These are phyloP conservation scores for Thelephora ganbajun DNA, from an alignment of 768 basidiomycete genomes.

Conservation along the genomic window DNA sequence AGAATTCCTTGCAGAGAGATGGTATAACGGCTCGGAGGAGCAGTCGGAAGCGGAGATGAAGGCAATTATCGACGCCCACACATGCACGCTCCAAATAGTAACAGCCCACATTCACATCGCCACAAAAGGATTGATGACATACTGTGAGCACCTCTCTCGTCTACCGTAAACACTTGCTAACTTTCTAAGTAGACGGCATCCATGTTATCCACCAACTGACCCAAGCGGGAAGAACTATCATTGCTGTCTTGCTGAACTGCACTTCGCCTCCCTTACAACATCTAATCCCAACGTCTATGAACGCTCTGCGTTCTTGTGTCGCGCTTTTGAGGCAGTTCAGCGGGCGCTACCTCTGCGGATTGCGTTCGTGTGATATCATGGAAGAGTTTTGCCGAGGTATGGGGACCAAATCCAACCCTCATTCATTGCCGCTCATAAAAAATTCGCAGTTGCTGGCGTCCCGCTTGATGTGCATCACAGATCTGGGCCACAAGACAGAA, in stretches of 20 bases:
- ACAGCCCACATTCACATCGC: constrained; percentile 75
- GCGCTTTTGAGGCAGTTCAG: constrained; percentile 81
- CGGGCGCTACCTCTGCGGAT: constrained; percentile 83
- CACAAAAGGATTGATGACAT: constrained; percentile 85
- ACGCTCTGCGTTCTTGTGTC: constrained; percentile 79
- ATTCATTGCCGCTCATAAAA: neutral
- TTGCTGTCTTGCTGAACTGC: constrained; percentile 80
- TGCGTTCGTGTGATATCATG: constrained; percentile 83
- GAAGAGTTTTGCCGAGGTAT: constrained; percentile 88
- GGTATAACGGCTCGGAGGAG: constrained; percentile 31
- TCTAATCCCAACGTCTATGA: constrained; percentile 69
- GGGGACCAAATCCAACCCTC: constrained; percentile 24
- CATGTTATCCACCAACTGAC: constrained; percentile 94
- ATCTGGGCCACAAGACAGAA: constrained; percentile 33
- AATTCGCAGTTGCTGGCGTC: constrained; percentile 57
- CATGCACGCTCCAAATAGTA: constrained; percentile 70
- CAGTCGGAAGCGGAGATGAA: constrained; percentile 61
- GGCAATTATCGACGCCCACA: constrained; percentile 64
- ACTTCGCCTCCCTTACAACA: constrained; percentile 66
- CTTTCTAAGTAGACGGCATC: constrained; percentile 53
- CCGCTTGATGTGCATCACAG: constrained; percentile 59
- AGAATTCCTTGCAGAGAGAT: constrained; percentile 59
- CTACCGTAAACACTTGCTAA: constrained; percentile 2
- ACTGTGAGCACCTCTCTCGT: constrained; percentile 44
- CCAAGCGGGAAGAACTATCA: constrained; percentile 82